Evolutionary conservation across 2,329 filamentous ascomycete species (phyloP).

Genomic region (Fusarium sacchari): DNA sequence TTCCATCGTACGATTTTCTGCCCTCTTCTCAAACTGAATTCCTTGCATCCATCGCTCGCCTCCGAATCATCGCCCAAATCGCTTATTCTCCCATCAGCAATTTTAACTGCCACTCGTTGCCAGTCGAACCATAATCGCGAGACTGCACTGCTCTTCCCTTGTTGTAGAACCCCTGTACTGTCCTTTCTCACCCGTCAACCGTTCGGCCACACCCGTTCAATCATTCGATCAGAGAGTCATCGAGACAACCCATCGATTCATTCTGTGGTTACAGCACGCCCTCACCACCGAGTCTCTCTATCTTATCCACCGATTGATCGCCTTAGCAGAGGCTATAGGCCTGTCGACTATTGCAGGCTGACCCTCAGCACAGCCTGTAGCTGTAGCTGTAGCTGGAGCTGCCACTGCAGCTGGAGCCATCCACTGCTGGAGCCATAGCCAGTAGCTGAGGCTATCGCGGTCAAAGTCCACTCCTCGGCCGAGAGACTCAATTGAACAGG

Average conservation of each 20-base stretch:
- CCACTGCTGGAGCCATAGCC: background rate
- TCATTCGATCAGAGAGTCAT: constrained; percentile 39
- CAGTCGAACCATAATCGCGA: constrained; percentile 43
- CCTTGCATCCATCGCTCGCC: constrained; percentile 41
- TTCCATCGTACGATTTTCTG: constrained; percentile 48
- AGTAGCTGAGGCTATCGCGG: constrained; percentile 23
- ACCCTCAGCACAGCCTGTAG: constrained; percentile 1
- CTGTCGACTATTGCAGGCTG: constrained; percentile 7
- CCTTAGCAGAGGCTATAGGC: constrained; percentile 13
- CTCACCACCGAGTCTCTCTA: constrained; percentile 16
- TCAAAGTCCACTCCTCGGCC: constrained; percentile 18
- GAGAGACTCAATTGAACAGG: constrained; percentile 15
- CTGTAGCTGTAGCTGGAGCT: background rate
- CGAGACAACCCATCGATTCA: constrained; percentile 24
- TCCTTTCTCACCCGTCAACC: constrained; percentile 30
- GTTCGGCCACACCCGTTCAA: constrained; percentile 43
- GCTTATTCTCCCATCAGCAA: constrained; percentile 35
- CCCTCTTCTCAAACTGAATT: constrained; percentile 43
- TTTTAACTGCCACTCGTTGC: constrained; percentile 29
- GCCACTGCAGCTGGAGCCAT: background rate
- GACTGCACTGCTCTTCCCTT: constrained; percentile 31
- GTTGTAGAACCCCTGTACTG: constrained; percentile 34
- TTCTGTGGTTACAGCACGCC: constrained; percentile 16
- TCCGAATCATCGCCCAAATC: constrained; percentile 36
- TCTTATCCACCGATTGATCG: constrained; percentile 6